Evolutionary conservation across 2,329 filamentous ascomycete species (phyloP), one percentile per base, ranked within the genome.

Genomic region (Rhynchosporium secalis): DNA sequence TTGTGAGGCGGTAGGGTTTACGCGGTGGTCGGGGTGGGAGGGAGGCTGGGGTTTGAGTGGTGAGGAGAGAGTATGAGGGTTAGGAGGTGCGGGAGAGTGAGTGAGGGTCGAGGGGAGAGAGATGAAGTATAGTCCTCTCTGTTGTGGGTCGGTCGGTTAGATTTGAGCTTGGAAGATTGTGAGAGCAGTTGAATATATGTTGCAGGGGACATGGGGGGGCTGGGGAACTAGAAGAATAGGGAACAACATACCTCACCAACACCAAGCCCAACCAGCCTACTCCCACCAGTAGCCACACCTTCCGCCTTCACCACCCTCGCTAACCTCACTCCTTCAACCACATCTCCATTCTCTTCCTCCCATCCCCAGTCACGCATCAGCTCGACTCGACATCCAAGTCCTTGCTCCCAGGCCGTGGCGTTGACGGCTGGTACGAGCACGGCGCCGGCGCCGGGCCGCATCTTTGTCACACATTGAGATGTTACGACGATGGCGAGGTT

Each of bases 381-480:
- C 29, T 89, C 88, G 64, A 96, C 75, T 59, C 92, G 83, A 47
- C 86, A 90, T 65, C 86, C 84, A 43, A 96, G 79, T 38, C 86
- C 88, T 66, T 85, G 86, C 64, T 96, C 92, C 93, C 93, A 97
- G 47, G 89, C 85, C 26, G 81, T 81, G 13, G 89, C 87, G 61
- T 88, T 88, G 65, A 97, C 81, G 46, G 91, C 86, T 15, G 92
- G 89, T 58, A 88, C 83, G 55, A 98, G 78, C 10, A 88, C 83
- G 13, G 92, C 89, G 67, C 81, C 83, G 67, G 78, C 81, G 66
- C 83, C 87, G 3, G 80, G 80, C 65, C 89, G 86, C 77, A 96
- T 88, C 68, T 87, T 89, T n/a, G 91, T 96, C 47, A 88, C 89
- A 63, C 89, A 91, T 73, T 96, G 92, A 43, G 87, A 92, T 55